A percentile compares a stretch with the other conserved stretches of the same genome.
These are phyloP conservation scores for Pleoardoris graminearum DNA, from an alignment of 2,329 filamentous ascomycete species.

Conservation along the genomic window DNA sequence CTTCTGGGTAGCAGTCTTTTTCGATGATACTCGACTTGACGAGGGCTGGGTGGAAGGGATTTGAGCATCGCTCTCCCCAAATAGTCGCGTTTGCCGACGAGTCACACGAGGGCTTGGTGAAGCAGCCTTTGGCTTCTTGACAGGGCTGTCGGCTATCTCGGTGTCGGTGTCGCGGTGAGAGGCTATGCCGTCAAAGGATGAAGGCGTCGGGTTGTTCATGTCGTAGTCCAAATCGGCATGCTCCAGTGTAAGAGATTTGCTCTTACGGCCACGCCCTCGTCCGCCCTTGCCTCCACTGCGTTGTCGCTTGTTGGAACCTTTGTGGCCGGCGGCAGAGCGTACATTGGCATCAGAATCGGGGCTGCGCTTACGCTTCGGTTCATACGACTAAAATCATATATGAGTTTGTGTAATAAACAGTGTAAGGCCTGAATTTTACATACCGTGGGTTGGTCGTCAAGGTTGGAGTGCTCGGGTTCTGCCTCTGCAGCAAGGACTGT, in stretches of 20 bases:
- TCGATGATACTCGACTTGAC: not conserved
- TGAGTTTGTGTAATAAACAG: not conserved
- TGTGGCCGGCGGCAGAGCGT: not conserved
- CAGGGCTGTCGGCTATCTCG: not conserved
- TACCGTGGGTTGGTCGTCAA: slow-evolving; percentile 3
- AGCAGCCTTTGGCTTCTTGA: not conserved
- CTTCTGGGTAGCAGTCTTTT: not conserved
- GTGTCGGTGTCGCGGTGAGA: not conserved
- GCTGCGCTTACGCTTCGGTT: not conserved
- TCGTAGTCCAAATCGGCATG: not conserved
- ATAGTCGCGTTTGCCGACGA: not conserved
- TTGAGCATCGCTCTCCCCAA: not conserved
- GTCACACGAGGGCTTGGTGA: not conserved
- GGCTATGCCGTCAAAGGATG: not conserved
- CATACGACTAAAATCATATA: not conserved
- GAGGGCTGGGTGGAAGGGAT: not conserved
- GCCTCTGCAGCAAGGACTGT: not conserved
- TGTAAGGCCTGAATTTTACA: not conserved
- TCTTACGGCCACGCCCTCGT: not conserved
- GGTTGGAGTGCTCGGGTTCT: not conserved
- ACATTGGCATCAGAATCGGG: not conserved
- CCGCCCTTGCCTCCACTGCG: not conserved
- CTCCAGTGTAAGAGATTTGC: not conserved
- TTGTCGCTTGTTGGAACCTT: not conserved
- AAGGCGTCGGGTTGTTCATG: not conserved